These are phyloP conservation scores for Forsythia viridissima DNA, from an alignment of 257 asterid species.

Conservation along the genomic window DNA sequence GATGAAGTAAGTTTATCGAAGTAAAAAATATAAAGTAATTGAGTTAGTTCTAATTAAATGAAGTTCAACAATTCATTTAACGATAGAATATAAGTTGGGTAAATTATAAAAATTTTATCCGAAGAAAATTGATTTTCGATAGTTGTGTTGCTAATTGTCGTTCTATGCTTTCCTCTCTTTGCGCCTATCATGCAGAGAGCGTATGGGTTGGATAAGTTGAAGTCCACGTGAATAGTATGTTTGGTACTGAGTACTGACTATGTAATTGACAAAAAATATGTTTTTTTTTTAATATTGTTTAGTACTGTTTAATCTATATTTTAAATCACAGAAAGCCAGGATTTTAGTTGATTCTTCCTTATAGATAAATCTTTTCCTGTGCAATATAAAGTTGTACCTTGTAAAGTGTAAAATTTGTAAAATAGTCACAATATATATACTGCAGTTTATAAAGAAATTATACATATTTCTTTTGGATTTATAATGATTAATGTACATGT, in stretches of 20 bases:
- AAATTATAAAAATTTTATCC: no score
- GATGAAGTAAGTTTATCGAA: neutral
- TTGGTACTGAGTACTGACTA: neutral
- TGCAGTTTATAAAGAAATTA: constrained; percentile 10
- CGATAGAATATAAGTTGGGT: no score
- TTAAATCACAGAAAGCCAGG: neutral
- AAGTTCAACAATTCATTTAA: no score
- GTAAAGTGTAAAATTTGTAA: constrained; percentile 33
- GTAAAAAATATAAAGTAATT: no score
- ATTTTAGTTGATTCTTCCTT: constrained; percentile 16
- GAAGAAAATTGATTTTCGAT: no score
- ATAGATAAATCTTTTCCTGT: neutral
- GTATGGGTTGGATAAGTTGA: constrained; percentile 64
- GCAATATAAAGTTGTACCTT: constrained; percentile 21
- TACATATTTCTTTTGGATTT: neutral
- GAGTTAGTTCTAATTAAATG: neutral
- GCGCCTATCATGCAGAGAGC: constrained; percentile 42
- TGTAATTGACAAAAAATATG: neutral
- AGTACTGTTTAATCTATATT: neutral
- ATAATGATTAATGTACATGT: neutral
- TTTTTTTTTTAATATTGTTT: neutral
- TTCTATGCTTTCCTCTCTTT: neutral
- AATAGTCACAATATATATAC: constrained; percentile 3
- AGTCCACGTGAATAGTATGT: constrained; percentile 46
- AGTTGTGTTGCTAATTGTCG: neutral